Evolutionary conservation across 352 stramenopile genomes (phyloP), one percentile per base, ranked within the genome.

Genomic region (Phytophthora tentaculata): DNA sequence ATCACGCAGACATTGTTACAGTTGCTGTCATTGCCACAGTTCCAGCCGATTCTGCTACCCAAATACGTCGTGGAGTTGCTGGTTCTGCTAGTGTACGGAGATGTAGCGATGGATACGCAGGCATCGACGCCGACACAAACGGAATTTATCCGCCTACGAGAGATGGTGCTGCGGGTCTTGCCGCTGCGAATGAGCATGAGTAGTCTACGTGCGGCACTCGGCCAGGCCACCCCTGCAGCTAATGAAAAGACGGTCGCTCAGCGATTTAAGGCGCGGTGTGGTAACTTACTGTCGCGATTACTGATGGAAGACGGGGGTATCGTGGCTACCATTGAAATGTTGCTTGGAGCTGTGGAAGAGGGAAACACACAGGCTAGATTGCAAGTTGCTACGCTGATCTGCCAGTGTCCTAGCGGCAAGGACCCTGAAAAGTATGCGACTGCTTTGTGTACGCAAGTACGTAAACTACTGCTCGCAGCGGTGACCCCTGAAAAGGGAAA

Each of bases 341-440:
- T 96, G 6, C 76, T 95, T 13, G 76, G 81, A 23, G 68, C 73
- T 0, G 87, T 96, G 23, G 86, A 94, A 23, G 87, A 93, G 39
- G 89, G 89, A 62, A 94, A 95, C 64, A 95, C 89, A 1, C 89
- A 94, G 69, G 89, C 89, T 35, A 80, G 87, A 47, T 79, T 95
- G 65, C 87, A 95, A 60, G 86, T 96, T 56, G 86, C 82, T 8
- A 91, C 69, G 43, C 66, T 96, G 50, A 87, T 96, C 29, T 91
- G 81, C 26, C 82, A 93, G 52, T 91, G 80, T 12, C 86, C 88
- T 0, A 77, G 68, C 9, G 70, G 56, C 2, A 70, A 89, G 17
- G 58, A 81, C 2, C 73, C 75, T 4, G 44, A 61, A 7, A 66
- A 67, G 14, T 96, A 96, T 56, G 64, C 72, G 2, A 61, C 37